Conservation (phyloP, 805 yeast genomes). For the Starmerella bombicola region DNA sequence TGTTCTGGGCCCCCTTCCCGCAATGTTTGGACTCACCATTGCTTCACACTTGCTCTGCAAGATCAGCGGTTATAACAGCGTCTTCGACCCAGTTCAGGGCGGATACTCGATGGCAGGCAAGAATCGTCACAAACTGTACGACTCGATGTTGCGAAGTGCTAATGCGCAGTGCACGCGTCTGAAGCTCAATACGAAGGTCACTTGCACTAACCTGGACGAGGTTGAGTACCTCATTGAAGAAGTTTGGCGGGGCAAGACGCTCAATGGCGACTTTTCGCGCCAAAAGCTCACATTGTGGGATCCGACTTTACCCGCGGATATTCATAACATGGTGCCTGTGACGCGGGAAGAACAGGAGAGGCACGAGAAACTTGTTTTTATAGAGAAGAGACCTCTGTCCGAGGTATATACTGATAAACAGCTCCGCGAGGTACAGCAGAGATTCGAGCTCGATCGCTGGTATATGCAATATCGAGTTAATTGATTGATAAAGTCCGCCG, state of each 20-base stretch:
- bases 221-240: conserved; percentile 80
- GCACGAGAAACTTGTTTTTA: conserved; percentile 67
- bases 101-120: conserved; percentile 80
- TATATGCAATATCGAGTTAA: conserved; percentile 45
- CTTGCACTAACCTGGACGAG: conserved; percentile 54
- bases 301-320: conserved; percentile 45
- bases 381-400: conserved; percentile 48
- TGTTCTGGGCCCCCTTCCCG: conserved; percentile 94
- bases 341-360: conserved; percentile 72
- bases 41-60: conserved; percentile 72
- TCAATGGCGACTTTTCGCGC: conserved; percentile 70
- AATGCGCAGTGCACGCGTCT: conserved; percentile 80
- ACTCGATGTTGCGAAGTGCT: conserved; percentile 64
- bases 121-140: conserved; percentile 73
- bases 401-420: conserved; percentile 55
- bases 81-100: conserved; percentile 33
- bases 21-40: conserved; percentile 81
- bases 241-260: conserved; percentile 83
- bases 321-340: conserved; percentile 75
- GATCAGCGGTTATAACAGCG: conserved; percentile 67
- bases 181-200: conserved; percentile 53
- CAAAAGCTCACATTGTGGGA: conserved; percentile 79
- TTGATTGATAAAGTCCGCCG: too few relatives aligned
- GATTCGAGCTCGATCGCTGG: conserved; percentile 65
- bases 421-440: conserved; percentile 39